Conservation (phyloP, 345 rosid genomes). For the Angophora floribunda region DNA sequence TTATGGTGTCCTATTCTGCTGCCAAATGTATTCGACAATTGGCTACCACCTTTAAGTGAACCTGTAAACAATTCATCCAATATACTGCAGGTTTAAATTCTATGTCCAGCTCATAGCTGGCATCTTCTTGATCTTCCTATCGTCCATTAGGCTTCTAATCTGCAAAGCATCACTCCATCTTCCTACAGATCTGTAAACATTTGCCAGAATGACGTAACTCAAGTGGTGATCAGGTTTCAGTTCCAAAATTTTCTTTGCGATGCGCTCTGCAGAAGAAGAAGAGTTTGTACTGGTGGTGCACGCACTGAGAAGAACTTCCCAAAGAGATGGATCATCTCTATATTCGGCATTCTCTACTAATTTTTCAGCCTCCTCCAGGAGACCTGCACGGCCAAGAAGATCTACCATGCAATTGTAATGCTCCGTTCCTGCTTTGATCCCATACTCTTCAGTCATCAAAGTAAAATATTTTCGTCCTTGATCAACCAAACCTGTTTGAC, state of each 20-base stretch:
- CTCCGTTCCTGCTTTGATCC: constrained; percentile 65
- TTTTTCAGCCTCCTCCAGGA: constrained; percentile 72
- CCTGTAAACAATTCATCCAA: neutral
- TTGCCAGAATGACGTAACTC: constrained; percentile 76
- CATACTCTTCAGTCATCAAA: constrained; percentile 35
- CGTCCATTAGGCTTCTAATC: constrained; percentile 56
- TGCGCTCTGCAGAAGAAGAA: constrained; percentile 50
- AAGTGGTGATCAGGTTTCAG: constrained; percentile 57
- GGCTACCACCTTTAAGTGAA: neutral
- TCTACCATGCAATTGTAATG: constrained; percentile 90
- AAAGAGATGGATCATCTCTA: constrained; percentile 57
- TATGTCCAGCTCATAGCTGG: constrained; percentile 60
- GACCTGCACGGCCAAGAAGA: constrained; percentile 84
- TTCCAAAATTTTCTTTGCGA: constrained; percentile 67
- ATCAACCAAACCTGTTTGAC: constrained; percentile 69
- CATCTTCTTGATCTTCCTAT: constrained; percentile 50
- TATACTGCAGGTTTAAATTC: neutral
- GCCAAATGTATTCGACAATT: neutral
- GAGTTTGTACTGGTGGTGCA: constrained; percentile 43
- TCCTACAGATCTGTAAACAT: constrained; percentile 61
- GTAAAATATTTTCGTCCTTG: constrained; percentile 49
- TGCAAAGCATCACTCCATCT: constrained; percentile 74
- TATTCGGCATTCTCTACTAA: constrained; percentile 56
- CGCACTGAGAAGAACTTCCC: constrained; percentile 90
- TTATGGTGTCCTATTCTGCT: neutral